Conservation (phyloP, 768 basidiomycete genomes). For the Hemileccinum impolitum region DNA sequence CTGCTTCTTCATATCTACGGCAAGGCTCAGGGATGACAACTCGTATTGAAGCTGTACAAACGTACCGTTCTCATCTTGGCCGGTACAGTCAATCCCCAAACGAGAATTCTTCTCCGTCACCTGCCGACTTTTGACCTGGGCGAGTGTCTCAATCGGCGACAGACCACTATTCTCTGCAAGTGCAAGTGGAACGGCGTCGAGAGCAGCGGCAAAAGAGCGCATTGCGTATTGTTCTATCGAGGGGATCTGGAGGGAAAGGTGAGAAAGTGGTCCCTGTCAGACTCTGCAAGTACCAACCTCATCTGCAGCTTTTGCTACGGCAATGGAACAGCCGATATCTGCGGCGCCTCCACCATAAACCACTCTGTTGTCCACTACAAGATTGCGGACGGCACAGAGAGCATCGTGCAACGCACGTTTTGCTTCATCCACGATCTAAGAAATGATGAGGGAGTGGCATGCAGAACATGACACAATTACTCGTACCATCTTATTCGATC, state of each 20-base stretch:
- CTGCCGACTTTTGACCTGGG: constrained; percentile 92
- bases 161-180: constrained; percentile 97
- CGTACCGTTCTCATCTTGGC: constrained; percentile 81
- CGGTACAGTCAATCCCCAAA: constrained; percentile 91
- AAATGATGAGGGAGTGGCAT: background rate
- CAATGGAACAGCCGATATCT: constrained; percentile 92
- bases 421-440: constrained; percentile 96
- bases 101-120: constrained; percentile 79
- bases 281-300: constrained; percentile 48
- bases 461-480: background rate
- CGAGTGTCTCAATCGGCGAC: constrained; percentile 94
- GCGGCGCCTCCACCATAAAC: constrained; percentile 99
- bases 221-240: constrained; percentile 99
- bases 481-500: constrained; percentile 96
- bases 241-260: constrained; percentile 59
- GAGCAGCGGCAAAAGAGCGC: constrained; percentile 95
- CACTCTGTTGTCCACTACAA: constrained; percentile 92
- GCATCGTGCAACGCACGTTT: constrained; percentile 98
- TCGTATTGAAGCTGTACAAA: constrained; percentile 2
- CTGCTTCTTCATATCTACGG: constrained; percentile 92
- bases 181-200: constrained; percentile 94
- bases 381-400: constrained; percentile 93
- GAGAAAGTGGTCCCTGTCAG: background rate
- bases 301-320: constrained; percentile 92
- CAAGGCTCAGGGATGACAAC: background rate